Evolutionary conservation across 257 asterid species (phyloP).

Genomic region (Cinchona pubescens): DNA sequence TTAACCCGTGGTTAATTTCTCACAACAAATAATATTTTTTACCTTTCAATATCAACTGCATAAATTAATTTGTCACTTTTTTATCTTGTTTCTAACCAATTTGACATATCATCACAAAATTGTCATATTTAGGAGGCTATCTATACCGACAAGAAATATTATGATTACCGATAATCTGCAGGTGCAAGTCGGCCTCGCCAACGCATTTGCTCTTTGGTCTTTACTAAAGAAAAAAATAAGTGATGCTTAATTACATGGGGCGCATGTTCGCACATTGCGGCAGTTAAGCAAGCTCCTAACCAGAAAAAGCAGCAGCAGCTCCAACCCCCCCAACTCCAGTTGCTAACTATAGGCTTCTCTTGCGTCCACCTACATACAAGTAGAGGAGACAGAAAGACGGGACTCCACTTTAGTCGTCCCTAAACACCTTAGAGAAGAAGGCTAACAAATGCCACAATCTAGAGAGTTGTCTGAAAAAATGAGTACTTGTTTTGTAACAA

Average conservation of each 20-base stretch:
- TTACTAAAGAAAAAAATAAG: not conserved
- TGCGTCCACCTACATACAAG: not conserved
- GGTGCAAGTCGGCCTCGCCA: not conserved
- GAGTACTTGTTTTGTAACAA: not conserved
- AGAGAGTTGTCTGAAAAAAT: not conserved
- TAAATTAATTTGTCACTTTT: too few relatives aligned
- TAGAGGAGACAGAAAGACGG: not conserved
- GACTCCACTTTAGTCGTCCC: not conserved
- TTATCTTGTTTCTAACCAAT: too few relatives aligned
- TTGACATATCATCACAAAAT: not conserved
- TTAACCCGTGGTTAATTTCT: too few relatives aligned
- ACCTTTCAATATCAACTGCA: too few relatives aligned
- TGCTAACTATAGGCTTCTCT: not conserved
- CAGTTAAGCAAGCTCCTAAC: not conserved
- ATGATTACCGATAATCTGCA: not conserved
- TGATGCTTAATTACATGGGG: conserved; percentile 6
- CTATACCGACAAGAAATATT: not conserved
- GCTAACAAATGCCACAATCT: not conserved
- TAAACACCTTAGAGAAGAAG: not conserved
- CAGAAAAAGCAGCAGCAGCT: not conserved
- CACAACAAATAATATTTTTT: too few relatives aligned
- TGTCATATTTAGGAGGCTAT: not conserved
- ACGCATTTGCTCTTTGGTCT: conserved; percentile 10
- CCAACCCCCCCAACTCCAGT: not conserved
- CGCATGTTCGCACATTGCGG: not conserved